Conservation (phyloP, 1,139 yeast genomes). For the Pichia sp. region DNA sequence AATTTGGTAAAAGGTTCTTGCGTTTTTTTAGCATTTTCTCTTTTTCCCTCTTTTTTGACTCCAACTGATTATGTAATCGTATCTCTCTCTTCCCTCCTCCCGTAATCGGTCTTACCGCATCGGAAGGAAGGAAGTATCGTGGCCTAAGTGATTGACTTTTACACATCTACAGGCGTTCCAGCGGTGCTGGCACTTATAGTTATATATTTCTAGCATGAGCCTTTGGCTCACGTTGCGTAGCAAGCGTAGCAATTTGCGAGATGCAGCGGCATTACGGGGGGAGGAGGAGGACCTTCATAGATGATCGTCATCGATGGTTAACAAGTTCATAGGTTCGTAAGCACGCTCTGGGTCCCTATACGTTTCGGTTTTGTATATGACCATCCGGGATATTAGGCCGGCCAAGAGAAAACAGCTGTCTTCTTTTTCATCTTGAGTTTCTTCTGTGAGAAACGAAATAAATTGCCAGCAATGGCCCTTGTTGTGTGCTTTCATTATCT, state of each 20-base stretch:
- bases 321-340: conserved; percentile 32
- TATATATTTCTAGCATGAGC: too few relatives aligned
- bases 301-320: conserved; percentile 33
- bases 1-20: not conserved
- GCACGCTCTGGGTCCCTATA: conserved; percentile 27
- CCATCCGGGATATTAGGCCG: conserved; percentile 33
- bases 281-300: not conserved
- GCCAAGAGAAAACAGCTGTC: conserved; percentile 33
- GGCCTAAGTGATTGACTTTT: too few relatives aligned
- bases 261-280: not conserved
- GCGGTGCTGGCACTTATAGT: too few relatives aligned
- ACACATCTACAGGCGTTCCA: too few relatives aligned
- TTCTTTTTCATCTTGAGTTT: conserved; percentile 36
- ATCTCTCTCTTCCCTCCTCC: too few relatives aligned
- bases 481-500: conserved; percentile 28
- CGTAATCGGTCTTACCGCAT: too few relatives aligned
- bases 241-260: too few relatives aligned
- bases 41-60: not conserved
- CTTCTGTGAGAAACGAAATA: conserved; percentile 33
- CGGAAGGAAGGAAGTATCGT: too few relatives aligned
- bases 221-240: too few relatives aligned
- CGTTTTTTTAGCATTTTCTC: not conserved
- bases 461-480: conserved; percentile 36
- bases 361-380: conserved; percentile 28
- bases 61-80: too few relatives aligned